Conservation (phyloP, 2,329 filamentous ascomycete species). For the Decorospora gaudefroyi region DNA sequence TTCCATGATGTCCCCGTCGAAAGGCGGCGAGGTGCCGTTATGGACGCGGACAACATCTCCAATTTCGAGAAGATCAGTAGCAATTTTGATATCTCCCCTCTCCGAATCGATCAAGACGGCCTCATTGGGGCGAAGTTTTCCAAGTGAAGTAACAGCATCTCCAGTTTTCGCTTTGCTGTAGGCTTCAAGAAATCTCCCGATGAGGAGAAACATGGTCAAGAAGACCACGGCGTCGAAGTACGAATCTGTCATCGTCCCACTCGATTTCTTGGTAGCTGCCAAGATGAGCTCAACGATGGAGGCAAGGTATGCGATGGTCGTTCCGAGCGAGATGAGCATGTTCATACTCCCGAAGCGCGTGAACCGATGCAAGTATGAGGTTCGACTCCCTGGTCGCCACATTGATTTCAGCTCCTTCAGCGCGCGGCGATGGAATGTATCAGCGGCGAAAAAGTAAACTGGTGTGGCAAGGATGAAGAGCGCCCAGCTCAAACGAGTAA, state of each 20-base stretch:
- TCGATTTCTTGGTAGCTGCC: conserved; percentile 51
- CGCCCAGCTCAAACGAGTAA: conserved; percentile 76
- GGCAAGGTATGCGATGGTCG: conserved; percentile 82
- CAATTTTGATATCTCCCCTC: conserved; percentile 53
- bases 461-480: conserved; percentile 82
- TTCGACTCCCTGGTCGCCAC: conserved; percentile 76
- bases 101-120: conserved; percentile 67
- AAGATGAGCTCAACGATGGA: conserved; percentile 76
- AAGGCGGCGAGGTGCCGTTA: conserved; percentile 81
- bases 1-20: conserved; percentile 68
- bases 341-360: conserved; percentile 98
- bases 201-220: conserved; percentile 82
- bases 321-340: conserved; percentile 86
- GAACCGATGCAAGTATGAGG: conserved; percentile 74
- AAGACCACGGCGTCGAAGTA: conserved; percentile 97
- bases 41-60: conserved; percentile 67
- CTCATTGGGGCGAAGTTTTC: conserved; percentile 75
- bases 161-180: conserved; percentile 92
- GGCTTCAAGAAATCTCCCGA: conserved; percentile 74
- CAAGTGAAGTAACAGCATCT: conserved; percentile 79
- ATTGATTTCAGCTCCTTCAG: conserved; percentile 76
- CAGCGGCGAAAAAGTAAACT: conserved; percentile 83
- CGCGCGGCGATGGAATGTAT: conserved; percentile 79
- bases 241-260: conserved; percentile 45
- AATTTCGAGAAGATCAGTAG: conserved; percentile 66